Evolutionary conservation across 352 stramenopile species (phyloP), one percentile per base, ranked within the genome.

Genomic region (Globisporangium middletonii): DNA sequence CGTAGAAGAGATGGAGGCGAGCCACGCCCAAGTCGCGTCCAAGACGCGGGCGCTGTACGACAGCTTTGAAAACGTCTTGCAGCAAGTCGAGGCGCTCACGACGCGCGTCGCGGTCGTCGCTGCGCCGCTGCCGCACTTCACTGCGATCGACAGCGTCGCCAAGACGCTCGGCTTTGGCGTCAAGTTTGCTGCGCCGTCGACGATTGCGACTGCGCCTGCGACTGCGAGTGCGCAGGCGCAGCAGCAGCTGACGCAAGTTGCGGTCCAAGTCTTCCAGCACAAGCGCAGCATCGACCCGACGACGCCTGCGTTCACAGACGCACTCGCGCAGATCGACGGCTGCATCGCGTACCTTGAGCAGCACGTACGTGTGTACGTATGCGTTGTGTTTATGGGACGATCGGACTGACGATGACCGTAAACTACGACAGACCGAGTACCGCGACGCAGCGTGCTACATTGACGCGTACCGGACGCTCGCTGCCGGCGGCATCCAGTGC

Each of bases 1-100:
- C 12, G 78, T 94, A 27, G 72, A 85, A 16, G 79, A 92, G 44
- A 91, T 94, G 84, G 84, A 94, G 55, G 62, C 68, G n/a, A 87
- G 78, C 63, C 84, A 94, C 65, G 77, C 68, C 41, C 79, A 89
- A 53, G 82, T 94, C 28, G 79, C 77, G 26, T 63, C 71, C 55
- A 87, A 88, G 68, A 94, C 84, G 3, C 75, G 80, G 30, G 79
- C 84, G 18, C 61, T 94, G 53, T 92, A 92, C 55, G 72, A 84
- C 55, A 84, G 68, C 56, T 94, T 94, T 46, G 84, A 90, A 60
- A 82, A 75, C 56, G 67, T 77, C 7, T 50, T 87, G 47, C 63
- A 83, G 50, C 74, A 89, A 50, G 62, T 90, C 7, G 79, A 90
- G 30, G 71, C 68, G 35, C 65, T 94, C 28, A 77, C 82, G 35